phyloP scores from a whole-genome alignment of 345 rosid species.

The Gossypium sturtianum region DNA sequence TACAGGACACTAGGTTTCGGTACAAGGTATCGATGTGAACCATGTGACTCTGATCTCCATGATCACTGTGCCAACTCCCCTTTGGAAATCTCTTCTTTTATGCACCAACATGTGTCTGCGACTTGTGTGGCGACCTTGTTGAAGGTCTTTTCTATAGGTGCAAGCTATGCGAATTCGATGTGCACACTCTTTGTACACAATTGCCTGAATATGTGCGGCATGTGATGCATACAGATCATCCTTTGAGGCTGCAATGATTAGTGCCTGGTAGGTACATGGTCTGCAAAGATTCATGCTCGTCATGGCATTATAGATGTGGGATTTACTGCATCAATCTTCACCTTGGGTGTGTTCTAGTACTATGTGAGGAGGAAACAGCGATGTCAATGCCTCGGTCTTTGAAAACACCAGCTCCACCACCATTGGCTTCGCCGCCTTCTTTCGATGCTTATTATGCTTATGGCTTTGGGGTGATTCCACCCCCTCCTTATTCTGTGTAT shows the following conservation, averaged over 20 bases:
- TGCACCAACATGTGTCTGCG: background rate
- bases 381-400: background rate
- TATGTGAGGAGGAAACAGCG: background rate
- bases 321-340: conserved; percentile 30
- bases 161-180: conserved; percentile 34
- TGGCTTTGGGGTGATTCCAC: background rate
- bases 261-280: conserved; percentile 22
- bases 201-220: conserved; percentile 26
- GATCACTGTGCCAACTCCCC: background rate
- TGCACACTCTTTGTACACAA: conserved; percentile 33
- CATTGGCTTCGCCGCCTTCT: background rate
- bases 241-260: conserved; percentile 20
- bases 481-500: background rate
- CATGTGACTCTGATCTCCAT: background rate
- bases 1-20: background rate
- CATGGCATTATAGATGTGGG: conserved; percentile 41
- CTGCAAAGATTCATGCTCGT: conserved; percentile 20
- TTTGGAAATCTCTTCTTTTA: background rate
- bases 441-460: no score
- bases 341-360: conserved; percentile 27
- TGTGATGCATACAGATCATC: conserved; percentile 29
- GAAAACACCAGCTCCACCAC: background rate
- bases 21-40: background rate
- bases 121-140: background rate
- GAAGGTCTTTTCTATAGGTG: conserved; percentile 29